Conservation (phyloP, 164 flowering plant genomes). For the Stephania japonica region DNA sequence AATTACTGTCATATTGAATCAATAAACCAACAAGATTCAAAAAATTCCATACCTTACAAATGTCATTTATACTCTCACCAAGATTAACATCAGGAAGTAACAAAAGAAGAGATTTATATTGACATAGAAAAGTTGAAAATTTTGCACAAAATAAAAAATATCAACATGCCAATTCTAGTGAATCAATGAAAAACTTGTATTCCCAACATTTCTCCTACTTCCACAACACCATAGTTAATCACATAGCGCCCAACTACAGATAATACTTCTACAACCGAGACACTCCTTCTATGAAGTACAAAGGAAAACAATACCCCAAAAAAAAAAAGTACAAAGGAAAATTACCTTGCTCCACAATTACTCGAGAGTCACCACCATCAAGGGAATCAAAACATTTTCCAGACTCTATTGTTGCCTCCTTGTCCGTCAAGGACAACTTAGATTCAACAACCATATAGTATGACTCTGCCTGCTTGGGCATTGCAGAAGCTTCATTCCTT, state of each 20-base stretch:
- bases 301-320: too few relatives aligned
- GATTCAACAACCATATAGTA: conserved; percentile 29
- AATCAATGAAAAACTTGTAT: not conserved
- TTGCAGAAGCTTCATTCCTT: conserved; percentile 50
- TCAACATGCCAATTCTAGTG: too few relatives aligned
- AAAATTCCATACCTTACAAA: too few relatives aligned
- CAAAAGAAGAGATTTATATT: too few relatives aligned
- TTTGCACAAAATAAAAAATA: too few relatives aligned
- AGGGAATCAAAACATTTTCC: conserved; percentile 8
- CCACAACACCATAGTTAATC: not conserved
- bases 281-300: not conserved
- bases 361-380: conserved; percentile 15
- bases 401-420: conserved; percentile 11
- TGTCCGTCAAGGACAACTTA: conserved; percentile 27
- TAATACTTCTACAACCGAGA: not conserved
- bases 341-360: not conserved
- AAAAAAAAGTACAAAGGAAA: not conserved
- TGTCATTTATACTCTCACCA: too few relatives aligned
- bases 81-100: too few relatives aligned
- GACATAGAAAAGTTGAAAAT: too few relatives aligned
- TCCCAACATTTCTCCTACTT: not conserved
- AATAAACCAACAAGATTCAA: too few relatives aligned
- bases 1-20: too few relatives aligned
- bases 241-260: not conserved
- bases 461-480: conserved; percentile 47